Percentiles rank a stretch among this genome's conserved stretches.
Conservation (phyloP, 257 asterid genomes). For the Leonotis leonurus region DNA sequence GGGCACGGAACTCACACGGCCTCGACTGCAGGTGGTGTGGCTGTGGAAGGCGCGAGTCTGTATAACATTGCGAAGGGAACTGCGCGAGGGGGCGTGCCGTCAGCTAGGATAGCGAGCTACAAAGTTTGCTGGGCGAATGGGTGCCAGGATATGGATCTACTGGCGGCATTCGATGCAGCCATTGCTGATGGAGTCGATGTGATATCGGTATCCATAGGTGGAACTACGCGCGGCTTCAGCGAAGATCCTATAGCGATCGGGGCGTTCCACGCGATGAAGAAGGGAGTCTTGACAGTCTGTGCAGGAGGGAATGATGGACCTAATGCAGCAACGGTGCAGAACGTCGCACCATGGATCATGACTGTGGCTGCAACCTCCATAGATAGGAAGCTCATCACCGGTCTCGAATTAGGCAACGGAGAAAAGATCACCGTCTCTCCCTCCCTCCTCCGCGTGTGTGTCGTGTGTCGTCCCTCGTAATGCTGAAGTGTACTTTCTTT, state of each 20-base stretch:
- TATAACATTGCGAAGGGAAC: constrained; percentile 51
- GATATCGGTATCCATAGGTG: constrained; percentile 65
- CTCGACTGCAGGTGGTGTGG: constrained; percentile 58
- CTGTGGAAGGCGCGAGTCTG: constrained; percentile 39
- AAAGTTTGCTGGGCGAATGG: constrained; percentile 51
- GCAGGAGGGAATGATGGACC: constrained; percentile 66
- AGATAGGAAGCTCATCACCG: constrained; percentile 41
- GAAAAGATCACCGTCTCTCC: constrained; percentile 26
- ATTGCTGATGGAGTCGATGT: constrained; percentile 69
- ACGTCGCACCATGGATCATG: constrained; percentile 65
- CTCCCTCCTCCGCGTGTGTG: no score
- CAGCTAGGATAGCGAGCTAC: constrained; percentile 65
- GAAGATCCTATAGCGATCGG: constrained; percentile 58
- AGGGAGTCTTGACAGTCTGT: constrained; percentile 43
- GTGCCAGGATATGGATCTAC: constrained; percentile 39
- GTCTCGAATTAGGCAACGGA: constrained; percentile 43
- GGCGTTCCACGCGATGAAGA: constrained; percentile 48
- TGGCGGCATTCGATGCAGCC: constrained; percentile 73
- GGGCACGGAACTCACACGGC: constrained; percentile 94
- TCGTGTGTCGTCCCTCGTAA: no score
- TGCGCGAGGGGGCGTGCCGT: constrained; percentile 69
- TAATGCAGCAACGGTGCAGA: constrained; percentile 16
- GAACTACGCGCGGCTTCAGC: constrained; percentile 19
- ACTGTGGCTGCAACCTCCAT: constrained; percentile 61
- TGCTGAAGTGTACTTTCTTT: not conserved